These are phyloP conservation scores for Phaeolepiota aurea DNA, from an alignment of 768 basidiomycete species.

Conservation along the genomic window DNA sequence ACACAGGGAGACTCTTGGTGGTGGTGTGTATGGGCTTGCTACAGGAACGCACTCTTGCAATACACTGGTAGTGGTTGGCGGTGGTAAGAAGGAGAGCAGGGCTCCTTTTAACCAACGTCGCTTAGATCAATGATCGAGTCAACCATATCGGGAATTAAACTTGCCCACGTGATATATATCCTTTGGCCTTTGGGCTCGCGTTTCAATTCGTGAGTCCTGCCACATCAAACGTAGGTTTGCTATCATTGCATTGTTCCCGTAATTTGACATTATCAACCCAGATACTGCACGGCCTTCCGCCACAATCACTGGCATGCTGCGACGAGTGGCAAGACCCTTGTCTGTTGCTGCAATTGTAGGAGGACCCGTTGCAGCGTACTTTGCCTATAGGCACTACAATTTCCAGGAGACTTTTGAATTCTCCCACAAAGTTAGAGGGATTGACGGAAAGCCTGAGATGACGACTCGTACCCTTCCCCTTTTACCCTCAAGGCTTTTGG, in stretches of 20 bases:
- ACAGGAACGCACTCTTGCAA: too few species aligned
- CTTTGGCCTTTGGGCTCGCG: neutral
- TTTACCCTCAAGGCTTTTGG: slow-evolving; percentile 43
- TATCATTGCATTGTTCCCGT: too few species aligned
- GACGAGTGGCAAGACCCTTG: slow-evolving; percentile 61
- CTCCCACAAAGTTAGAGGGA: slow-evolving; percentile 40
- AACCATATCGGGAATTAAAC: neutral
- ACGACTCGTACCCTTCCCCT: slow-evolving; percentile 44
- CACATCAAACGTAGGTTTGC: too few species aligned
- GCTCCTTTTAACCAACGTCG: neutral
- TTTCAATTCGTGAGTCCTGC: too few species aligned
- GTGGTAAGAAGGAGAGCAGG: neutral
- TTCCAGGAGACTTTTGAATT: slow-evolving; percentile 51
- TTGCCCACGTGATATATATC: too few species aligned
- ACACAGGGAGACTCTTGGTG: neutral
- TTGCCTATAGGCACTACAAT: slow-evolving; percentile 40
- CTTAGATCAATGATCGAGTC: neutral
- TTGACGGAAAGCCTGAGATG: slow-evolving; percentile 56
- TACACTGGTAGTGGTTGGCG: neutral
- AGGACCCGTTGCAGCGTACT: slow-evolving; percentile 38
- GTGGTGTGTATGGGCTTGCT: too few species aligned
- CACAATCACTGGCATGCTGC: slow-evolving; percentile 41
- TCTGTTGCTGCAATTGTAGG: slow-evolving; percentile 48
- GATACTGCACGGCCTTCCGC: too few species aligned
- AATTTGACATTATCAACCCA: too few species aligned